Conservation (phyloP, 2,329 filamentous ascomycete species). For the Pseudophaeomoniella oleicola region DNA sequence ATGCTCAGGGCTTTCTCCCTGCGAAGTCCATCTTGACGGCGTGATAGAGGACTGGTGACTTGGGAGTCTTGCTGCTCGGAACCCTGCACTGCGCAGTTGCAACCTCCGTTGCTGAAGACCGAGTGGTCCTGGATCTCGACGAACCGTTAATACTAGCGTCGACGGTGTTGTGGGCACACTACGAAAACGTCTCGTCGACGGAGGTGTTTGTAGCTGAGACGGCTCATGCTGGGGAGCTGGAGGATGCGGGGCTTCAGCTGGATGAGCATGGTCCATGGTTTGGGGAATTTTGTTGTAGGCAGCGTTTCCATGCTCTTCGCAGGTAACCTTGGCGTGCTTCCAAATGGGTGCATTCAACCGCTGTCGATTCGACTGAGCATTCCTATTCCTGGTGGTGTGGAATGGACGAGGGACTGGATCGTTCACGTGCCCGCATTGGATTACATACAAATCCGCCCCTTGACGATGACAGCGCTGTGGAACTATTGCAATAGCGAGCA, state of each 20-base stretch:
- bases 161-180: constrained; percentile 2
- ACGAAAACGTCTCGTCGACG: neutral
- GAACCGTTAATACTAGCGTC: constrained; percentile 1
- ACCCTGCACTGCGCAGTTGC: constrained; percentile 16
- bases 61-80: constrained; percentile 12
- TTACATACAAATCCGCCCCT: neutral
- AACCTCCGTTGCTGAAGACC: constrained; percentile 15
- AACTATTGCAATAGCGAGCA: neutral
- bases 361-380: too few species aligned
- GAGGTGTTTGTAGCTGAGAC: neutral
- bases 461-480: neutral
- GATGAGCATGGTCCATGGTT: constrained; percentile 2
- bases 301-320: neutral
- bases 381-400: neutral
- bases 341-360: too few species aligned
- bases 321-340: too few species aligned
- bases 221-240: neutral
- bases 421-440: neutral
- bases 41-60: constrained; percentile 10
- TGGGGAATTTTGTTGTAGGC: constrained; percentile 2
- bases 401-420: neutral
- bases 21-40: constrained; percentile 10
- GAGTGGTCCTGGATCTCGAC: constrained; percentile 8
- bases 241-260: neutral
- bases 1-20: constrained; percentile 8